phyloP scores from a whole-genome alignment of 164 flowering plant species.

The Vitis rotundifolia region DNA sequence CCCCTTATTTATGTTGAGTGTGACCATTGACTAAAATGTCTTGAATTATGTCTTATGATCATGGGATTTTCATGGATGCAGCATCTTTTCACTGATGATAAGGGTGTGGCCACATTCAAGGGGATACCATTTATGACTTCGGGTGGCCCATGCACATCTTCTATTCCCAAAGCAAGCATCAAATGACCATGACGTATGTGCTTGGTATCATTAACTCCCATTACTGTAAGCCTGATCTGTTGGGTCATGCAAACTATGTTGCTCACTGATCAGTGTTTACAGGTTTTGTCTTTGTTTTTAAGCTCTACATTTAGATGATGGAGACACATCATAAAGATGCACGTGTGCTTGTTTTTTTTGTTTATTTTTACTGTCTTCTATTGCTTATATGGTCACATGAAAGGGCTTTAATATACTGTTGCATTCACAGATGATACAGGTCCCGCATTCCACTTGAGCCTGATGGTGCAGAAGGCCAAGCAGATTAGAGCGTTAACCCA shows the following conservation, averaged over 20 bases:
- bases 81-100: slow-evolving; percentile 84
- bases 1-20: no score
- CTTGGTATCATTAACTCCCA: background rate
- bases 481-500: no score
- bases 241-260: background rate
- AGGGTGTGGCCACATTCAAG: slow-evolving; percentile 85
- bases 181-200: slow-evolving; percentile 25
- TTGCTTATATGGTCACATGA: no score
- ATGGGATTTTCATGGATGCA: slow-evolving; percentile 29
- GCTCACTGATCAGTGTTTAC: background rate
- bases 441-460: no score
- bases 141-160: slow-evolving; percentile 83
- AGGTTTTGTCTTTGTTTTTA: background rate
- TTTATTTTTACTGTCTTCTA: no score
- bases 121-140: slow-evolving; percentile 97
- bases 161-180: slow-evolving; percentile 67
- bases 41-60: background rate
- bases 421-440: no score
- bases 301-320: background rate
- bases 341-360: no score
- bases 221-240: background rate
- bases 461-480: no score
- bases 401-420: no score
- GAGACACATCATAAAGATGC: no score
- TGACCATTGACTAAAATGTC: no score